Evolutionary conservation across 768 basidiomycete species (phyloP).

Genomic region (Mycena indigotica): DNA sequence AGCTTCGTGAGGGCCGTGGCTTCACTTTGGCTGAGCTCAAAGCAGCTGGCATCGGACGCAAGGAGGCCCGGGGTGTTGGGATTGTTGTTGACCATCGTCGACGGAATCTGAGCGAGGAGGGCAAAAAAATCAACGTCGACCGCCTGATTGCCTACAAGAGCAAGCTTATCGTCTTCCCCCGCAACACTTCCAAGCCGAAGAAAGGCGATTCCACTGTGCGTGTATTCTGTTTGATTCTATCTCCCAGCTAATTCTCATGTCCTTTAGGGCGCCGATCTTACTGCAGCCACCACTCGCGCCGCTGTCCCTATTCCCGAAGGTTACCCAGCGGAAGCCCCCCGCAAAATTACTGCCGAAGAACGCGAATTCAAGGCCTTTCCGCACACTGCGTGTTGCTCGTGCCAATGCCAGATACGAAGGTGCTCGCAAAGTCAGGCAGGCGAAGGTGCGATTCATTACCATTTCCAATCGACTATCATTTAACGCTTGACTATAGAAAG

Average conservation of each 20-base stretch:
- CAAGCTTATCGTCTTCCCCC: conserved; percentile 94
- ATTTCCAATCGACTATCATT: not conserved
- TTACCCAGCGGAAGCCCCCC: conserved; percentile 78
- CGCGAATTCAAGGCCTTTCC: conserved; percentile 87
- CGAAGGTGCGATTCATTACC: conserved; percentile 65
- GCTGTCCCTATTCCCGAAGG: conserved; percentile 67
- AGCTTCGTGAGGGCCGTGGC: conserved; percentile 94
- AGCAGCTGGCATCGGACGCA: conserved; percentile 91
- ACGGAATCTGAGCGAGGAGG: conserved; percentile 95
- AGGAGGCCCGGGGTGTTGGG: conserved; percentile 90
- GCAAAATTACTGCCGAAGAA: conserved; percentile 91
- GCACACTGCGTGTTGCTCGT: conserved; percentile 82
- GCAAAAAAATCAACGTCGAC: conserved; percentile 92
- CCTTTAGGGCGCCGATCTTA: conserved; percentile 78
- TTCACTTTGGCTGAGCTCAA: conserved; percentile 95
- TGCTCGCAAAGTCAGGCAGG: conserved; percentile 79
- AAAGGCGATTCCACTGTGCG: conserved; percentile 90
- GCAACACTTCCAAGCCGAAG: conserved; percentile 93
- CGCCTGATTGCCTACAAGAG: conserved; percentile 91
- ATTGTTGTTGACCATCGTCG: conserved; percentile 97
- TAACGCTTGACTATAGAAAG: conserved; percentile 54
- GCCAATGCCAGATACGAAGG: conserved; percentile 85
- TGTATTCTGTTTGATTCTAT: conserved; percentile 22
- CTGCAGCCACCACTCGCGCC: conserved; percentile 71
- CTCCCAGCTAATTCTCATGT: conserved; percentile 12